phyloP scores from a whole-genome alignment of 176 grass and related monocot genomes.

The Eleusine indica region DNA sequence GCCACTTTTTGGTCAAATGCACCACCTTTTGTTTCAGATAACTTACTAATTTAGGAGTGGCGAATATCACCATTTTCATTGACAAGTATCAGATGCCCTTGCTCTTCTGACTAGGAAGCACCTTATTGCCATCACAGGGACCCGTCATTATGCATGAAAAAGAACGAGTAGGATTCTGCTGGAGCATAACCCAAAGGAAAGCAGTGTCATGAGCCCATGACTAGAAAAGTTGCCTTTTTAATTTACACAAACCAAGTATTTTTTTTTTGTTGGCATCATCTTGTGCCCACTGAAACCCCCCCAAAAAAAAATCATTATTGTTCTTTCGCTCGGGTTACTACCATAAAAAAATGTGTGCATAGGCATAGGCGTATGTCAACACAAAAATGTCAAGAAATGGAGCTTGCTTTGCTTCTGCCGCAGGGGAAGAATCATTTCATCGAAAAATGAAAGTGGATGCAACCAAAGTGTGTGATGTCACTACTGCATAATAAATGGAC shows the following conservation, averaged over 20 bases:
- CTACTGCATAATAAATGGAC: no score
- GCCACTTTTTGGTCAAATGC: background rate
- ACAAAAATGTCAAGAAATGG: background rate
- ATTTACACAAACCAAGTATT: background rate
- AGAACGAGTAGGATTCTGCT: background rate
- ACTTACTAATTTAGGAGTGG: background rate
- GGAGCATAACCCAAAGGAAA: slow-evolving; percentile 8
- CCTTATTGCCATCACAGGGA: slow-evolving; percentile 11
- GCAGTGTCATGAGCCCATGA: background rate
- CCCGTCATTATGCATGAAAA: background rate
- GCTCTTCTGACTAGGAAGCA: slow-evolving; percentile 12
- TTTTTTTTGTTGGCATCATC: slow-evolving; percentile 12
- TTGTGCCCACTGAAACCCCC: background rate
- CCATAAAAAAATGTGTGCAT: background rate
- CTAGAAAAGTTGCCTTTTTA: slow-evolving; percentile 16
- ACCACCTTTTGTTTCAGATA: background rate
- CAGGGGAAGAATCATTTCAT: slow-evolving; percentile 28
- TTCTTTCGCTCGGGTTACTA: background rate
- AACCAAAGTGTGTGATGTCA: background rate
- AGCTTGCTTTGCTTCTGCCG: background rate
- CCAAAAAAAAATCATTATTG: background rate
- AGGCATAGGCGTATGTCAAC: background rate
- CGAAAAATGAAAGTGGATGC: background rate
- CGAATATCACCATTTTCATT: background rate
- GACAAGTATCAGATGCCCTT: background rate